These are phyloP conservation scores for Halteria grandinella DNA, from an alignment of 73 alveolate genomes.

Conservation along the genomic window DNA sequence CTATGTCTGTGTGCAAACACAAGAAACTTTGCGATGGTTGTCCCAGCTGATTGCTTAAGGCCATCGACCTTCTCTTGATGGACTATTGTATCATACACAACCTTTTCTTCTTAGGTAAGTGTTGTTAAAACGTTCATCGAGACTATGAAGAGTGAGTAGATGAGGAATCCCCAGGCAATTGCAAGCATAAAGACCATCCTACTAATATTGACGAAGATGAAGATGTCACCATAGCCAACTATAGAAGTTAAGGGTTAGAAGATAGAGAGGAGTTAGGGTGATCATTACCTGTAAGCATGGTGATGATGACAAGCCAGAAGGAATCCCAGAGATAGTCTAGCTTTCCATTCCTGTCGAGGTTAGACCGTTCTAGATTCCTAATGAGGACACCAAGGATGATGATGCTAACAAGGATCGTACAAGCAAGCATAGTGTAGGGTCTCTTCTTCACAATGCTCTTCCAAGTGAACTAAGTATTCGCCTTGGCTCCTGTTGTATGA, in stretches of 20 bases:
- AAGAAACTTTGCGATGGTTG: slow-evolving; percentile 18
- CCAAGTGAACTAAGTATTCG: slow-evolving; percentile 46
- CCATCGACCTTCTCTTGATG: slow-evolving; percentile 4
- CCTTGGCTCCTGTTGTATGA: slow-evolving; percentile 49
- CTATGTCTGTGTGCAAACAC: neutral
- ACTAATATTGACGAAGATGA: slow-evolving; percentile 79
- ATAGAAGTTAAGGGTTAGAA: too few species aligned
- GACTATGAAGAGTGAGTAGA: slow-evolving; percentile 66
- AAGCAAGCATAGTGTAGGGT: slow-evolving; percentile 28
- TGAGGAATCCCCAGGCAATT: slow-evolving; percentile 85
- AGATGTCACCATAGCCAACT: slow-evolving; percentile 86
- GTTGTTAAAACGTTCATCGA: slow-evolving; percentile 57
- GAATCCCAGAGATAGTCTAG: slow-evolving; percentile 74
- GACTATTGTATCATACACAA: neutral
- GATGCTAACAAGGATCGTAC: slow-evolving; percentile 16
- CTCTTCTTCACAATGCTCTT: slow-evolving; percentile 20
- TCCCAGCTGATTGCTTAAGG: slow-evolving; percentile 24
- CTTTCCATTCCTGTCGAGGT: slow-evolving; percentile 17
- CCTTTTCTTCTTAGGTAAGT: slow-evolving; percentile 12
- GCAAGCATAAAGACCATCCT: slow-evolving; percentile 75
- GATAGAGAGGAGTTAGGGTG: neutral
- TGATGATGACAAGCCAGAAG: slow-evolving; percentile 82
- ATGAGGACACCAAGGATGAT: slow-evolving; percentile 38
- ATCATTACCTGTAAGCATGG: slow-evolving; percentile 63
- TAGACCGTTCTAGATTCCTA: slow-evolving; percentile 41